These are phyloP conservation scores for Colletotrichum higginsianum DNA, from an alignment of 2,329 filamentous ascomycete species.

Conservation along the genomic window DNA sequence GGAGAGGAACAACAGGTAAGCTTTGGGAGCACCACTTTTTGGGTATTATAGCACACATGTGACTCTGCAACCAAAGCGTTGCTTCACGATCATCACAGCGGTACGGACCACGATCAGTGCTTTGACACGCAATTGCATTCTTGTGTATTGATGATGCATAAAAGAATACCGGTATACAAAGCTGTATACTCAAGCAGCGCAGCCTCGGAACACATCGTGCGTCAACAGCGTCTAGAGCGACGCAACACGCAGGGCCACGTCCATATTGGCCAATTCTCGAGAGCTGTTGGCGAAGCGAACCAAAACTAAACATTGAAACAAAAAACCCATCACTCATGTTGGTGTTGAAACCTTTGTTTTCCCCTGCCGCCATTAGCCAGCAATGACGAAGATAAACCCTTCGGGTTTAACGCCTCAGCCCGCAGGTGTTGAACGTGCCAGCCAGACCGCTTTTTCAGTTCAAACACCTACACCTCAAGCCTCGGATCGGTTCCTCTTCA, in stretches of 20 bases:
- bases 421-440: constrained; percentile 29
- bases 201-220: not conserved
- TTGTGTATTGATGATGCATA: not conserved
- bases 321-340: not conserved
- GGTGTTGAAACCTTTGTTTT: constrained; percentile 24
- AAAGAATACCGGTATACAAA: not conserved
- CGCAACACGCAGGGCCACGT: not conserved
- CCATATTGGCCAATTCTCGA: no score
- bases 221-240: not conserved
- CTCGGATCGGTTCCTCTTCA: constrained; percentile 28
- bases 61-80: not conserved
- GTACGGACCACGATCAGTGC: no score
- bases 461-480: not conserved
- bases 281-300: constrained; percentile 1
- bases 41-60: no score
- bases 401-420: constrained; percentile 3
- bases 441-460: not conserved
- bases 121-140: not conserved
- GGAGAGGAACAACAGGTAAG: no score
- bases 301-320: not conserved
- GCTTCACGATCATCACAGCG: not conserved
- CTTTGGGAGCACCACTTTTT: no score
- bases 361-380: constrained; percentile 11
- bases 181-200: not conserved
- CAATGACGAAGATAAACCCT: not conserved